Evolutionary conservation across 441 rosid genomes (phyloP).

Genomic region (Jatropha multifida): DNA sequence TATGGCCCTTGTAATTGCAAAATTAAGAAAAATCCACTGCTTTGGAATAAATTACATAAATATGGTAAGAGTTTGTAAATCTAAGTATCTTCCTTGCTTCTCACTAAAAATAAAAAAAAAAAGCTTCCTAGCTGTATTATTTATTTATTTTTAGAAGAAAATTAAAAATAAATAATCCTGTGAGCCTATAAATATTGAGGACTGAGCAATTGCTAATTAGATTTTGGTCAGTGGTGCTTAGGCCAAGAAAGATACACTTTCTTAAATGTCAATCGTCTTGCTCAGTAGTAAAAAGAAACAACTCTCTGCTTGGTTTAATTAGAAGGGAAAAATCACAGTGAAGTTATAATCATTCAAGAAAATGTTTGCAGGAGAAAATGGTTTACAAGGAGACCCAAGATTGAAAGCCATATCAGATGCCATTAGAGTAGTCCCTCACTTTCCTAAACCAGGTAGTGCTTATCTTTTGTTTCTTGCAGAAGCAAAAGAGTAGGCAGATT

Average conservation of each 20-base stretch:
- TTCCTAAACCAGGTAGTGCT: conserved; percentile 72
- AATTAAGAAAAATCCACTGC: no score
- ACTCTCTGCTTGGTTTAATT: background rate
- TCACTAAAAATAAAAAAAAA: no score
- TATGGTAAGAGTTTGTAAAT: background rate
- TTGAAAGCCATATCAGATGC: conserved; percentile 72
- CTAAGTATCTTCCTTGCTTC: background rate
- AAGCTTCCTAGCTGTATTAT: no score
- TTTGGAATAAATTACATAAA: no score
- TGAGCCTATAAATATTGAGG: conserved; percentile 26
- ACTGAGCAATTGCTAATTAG: conserved; percentile 18
- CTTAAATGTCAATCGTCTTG: conserved; percentile 8
- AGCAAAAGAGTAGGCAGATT: background rate
- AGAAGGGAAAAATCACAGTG: background rate
- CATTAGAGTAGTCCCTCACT: conserved; percentile 86
- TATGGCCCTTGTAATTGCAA: no score
- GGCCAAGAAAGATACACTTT: conserved; percentile 29
- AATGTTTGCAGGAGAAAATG: conserved; percentile 69
- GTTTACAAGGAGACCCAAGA: conserved; percentile 77
- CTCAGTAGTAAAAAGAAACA: background rate
- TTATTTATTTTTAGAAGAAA: no score
- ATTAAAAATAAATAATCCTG: no score
- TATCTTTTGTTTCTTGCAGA: background rate
- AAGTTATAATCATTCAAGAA: background rate
- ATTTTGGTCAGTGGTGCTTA: conserved; percentile 31